Evolutionary conservation across 2,329 filamentous ascomycete species (phyloP).

Genomic region (Pseudogymnoascus sp.): DNA sequence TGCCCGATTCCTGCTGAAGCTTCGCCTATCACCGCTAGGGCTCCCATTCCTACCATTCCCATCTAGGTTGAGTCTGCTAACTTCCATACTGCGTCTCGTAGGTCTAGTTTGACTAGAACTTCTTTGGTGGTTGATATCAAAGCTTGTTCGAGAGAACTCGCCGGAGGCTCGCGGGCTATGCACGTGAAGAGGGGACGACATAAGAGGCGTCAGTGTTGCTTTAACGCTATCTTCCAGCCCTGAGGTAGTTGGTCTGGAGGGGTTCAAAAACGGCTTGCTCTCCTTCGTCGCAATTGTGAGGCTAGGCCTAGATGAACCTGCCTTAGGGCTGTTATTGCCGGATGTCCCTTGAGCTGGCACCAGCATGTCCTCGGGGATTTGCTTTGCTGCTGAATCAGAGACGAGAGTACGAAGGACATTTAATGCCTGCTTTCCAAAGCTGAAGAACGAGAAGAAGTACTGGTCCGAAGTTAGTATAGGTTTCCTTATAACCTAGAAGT

Average conservation of each 20-base stretch:
- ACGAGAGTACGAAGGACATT: constrained; percentile 52
- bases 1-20: constrained; percentile 40
- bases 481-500: background rate
- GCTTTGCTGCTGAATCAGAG: constrained; percentile 27
- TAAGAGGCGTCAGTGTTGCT: constrained; percentile 48
- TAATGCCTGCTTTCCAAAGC: constrained; percentile 73
- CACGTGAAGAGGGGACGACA: constrained; percentile 19
- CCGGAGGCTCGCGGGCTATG: constrained; percentile 47
- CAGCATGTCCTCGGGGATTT: constrained; percentile 26
- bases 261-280: constrained; percentile 14
- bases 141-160: constrained; percentile 45
- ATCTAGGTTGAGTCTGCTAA: constrained; percentile 37
- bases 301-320: constrained; percentile 19
- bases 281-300: constrained; percentile 19
- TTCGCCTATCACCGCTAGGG: constrained; percentile 51
- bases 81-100: constrained; percentile 42
- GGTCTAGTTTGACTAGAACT: constrained; percentile 40
- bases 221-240: constrained; percentile 48
- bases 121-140: constrained; percentile 43
- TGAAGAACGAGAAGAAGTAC: constrained; percentile 97
- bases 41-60: constrained; percentile 46
- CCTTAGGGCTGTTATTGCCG: constrained; percentile 18
- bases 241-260: constrained; percentile 20
- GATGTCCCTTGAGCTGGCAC: constrained; percentile 15
- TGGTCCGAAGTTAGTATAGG: constrained; percentile 32